Base-by-base conservation (phyloP, 108 stramenopile species). In the Aureococcus anophagefferens region DNA sequence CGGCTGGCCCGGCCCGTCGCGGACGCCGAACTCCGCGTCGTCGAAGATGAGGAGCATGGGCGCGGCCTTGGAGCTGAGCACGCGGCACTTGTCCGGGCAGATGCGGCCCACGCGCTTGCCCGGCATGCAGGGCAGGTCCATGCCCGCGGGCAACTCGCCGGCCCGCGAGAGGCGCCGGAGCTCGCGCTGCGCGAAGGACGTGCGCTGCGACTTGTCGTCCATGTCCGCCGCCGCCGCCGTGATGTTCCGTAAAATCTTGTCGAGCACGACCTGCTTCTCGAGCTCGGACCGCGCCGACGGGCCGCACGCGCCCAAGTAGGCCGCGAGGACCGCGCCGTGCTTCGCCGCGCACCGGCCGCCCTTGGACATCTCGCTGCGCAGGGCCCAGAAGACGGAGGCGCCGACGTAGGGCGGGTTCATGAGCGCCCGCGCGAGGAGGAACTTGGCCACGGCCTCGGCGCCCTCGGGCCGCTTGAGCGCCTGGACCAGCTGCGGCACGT, bases 401-500 rank as follows among this genome's bases (percentile, higher is more conserved):
- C 73, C 77, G 30, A 74, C 44, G 33, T 69, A 21, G 33, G 14
- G 9, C 45, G 66, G 64, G 63, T 45, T 63, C 30, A 9, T 32
- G 35, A 79, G 30, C 18, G 77, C 68, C 30, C 77, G 67, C 0
- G 29, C 11, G 3, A 79, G 32, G 5, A 79, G 45, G 63, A 68
- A 33, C 0, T 30, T 9, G 31, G 32, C 5, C 25, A 74, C 33
- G 30, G 63, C 0, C 35, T 46, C 33, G 25, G 29, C 40, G 17
- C 11, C n/a, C 3, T 7, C 7, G 4, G 35, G 36, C 51, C 36
- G 30, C 64, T 79, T 79, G 4, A 79, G 68, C 30, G 59, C 59
- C 68, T 79, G 77, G 28, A 67, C 45, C 28, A 79, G 68, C 65
- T 79, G 77, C n/a, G 71, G 73, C 18, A 79, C 25, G 34, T 46